Evolutionary conservation across 768 basidiomycete genomes (phyloP).

Genomic region (Boletellus emodensis): DNA sequence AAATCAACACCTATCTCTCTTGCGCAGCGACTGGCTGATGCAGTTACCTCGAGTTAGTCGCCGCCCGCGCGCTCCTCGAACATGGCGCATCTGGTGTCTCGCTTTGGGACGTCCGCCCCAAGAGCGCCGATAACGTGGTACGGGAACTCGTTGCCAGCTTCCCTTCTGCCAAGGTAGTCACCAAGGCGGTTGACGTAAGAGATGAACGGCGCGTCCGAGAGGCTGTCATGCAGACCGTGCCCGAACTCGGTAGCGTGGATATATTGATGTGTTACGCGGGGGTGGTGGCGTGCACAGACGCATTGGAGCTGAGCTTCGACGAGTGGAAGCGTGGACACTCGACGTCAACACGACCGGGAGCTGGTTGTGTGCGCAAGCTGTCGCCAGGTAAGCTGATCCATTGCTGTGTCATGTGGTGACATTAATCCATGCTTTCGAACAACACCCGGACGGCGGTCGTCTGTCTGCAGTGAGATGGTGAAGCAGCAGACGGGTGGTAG

Average conservation of each 20-base stretch:
- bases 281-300: slow-evolving; percentile 34
- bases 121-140: slow-evolving; percentile 4
- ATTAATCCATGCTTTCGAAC: not conserved
- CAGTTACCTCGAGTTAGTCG: slow-evolving; percentile 36
- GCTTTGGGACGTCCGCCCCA: slow-evolving; percentile 23
- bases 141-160: slow-evolving; percentile 22
- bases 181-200: slow-evolving; percentile 34
- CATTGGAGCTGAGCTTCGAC: slow-evolving; percentile 28
- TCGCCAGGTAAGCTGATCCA: slow-evolving; percentile 30
- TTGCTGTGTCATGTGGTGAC: not conserved
- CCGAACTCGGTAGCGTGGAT: slow-evolving; percentile 16
- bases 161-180: slow-evolving; percentile 32
- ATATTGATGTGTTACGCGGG: slow-evolving; percentile 43
- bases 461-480: slow-evolving; percentile 37
- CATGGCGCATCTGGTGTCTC: slow-evolving; percentile 35
- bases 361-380: slow-evolving; percentile 43
- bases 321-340: slow-evolving; percentile 37
- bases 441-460: not conserved
- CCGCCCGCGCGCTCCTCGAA: slow-evolving; percentile 40
- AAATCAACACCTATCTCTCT: not conserved
- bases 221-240: slow-evolving; percentile 23
- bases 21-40: slow-evolving; percentile 42
- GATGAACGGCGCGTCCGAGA: slow-evolving; percentile 23
- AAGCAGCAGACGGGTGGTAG: slow-evolving; percentile 38
- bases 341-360: slow-evolving; percentile 45